A percentile compares a stretch with the other conserved stretches of the same genome.
These are phyloP conservation scores for Binderoboletus segoi DNA, from an alignment of 1,284 basidiomycete species.

Conservation along the genomic window DNA sequence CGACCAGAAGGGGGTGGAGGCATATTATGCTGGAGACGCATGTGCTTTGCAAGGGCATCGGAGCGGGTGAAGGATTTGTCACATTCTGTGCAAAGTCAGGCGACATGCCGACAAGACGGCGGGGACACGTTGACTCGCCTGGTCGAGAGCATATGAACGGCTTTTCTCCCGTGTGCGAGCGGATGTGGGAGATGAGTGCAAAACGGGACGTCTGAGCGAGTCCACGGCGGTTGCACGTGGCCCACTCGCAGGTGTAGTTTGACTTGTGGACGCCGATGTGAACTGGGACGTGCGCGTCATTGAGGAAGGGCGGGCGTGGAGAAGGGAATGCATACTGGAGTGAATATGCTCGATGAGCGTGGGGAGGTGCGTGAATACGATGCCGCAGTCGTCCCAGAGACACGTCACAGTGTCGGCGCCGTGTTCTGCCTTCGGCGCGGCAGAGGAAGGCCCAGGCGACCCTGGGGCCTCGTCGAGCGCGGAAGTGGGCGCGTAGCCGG, in stretches of 20 bases:
- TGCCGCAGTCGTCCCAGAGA: conserved; percentile 78
- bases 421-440: conserved; percentile 14
- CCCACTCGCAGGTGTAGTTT: conserved; percentile 89
- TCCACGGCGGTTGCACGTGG: conserved; percentile 75
- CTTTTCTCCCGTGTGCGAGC: conserved; percentile 92
- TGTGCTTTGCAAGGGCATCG: conserved; percentile 89
- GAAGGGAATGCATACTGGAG: conserved; percentile 51
- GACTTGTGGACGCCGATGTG: conserved; percentile 88
- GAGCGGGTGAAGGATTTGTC: conserved; percentile 93
- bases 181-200: conserved; percentile 83
- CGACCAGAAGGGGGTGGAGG: conserved; percentile 70
- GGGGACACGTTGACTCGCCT: conserved; percentile 47
- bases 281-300: conserved; percentile 41
- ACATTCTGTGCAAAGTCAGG: conserved; percentile 59
- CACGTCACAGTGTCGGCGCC: conserved; percentile 60
- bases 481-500: not conserved
- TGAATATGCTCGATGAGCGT: conserved; percentile 81
- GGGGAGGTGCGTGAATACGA: conserved; percentile 67
- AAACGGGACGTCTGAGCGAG: conserved; percentile 86
- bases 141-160: conserved; percentile 83
- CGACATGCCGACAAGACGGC: not conserved
- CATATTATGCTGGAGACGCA: conserved; percentile 85
- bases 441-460: conserved; percentile 33
- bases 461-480: conserved; percentile 18
- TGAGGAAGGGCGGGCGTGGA: not conserved